A percentile compares a stretch with the other conserved stretches of the same genome.
These are phyloP conservation scores for Exophiala sp. DNA, from an alignment of 2,329 filamentous ascomycete species.

Conservation along the genomic window DNA sequence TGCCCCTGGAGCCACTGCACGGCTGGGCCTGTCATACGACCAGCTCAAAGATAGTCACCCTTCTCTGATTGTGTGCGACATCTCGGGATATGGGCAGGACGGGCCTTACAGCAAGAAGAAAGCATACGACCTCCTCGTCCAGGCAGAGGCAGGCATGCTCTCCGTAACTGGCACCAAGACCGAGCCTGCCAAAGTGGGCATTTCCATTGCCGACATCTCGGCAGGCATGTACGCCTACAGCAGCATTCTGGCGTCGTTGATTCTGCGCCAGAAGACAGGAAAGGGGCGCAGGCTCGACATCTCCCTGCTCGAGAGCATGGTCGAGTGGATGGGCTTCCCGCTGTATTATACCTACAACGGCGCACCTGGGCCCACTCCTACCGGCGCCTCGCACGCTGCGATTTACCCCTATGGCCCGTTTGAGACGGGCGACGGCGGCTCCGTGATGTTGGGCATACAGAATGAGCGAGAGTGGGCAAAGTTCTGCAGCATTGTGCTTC, in stretches of 20 bases:
- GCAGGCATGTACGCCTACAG: constrained; percentile 50
- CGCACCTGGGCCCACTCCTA: constrained; percentile 39
- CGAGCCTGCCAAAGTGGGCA: constrained; percentile 47
- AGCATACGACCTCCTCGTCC: constrained; percentile 51
- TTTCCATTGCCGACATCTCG: constrained; percentile 51
- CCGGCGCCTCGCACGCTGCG: constrained; percentile 49
- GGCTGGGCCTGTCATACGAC: constrained; percentile 46
- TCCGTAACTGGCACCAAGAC: constrained; percentile 45
- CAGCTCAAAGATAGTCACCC: constrained; percentile 38
- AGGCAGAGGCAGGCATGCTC: constrained; percentile 50
- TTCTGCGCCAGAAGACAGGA: constrained; percentile 47
- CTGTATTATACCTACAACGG: constrained; percentile 50
- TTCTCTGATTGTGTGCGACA: constrained; percentile 45
- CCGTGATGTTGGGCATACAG: constrained; percentile 54
- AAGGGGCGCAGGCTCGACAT: constrained; percentile 49
- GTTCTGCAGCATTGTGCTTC: constrained; percentile 46
- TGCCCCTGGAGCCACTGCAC: constrained; percentile 44
- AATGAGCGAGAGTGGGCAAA: constrained; percentile 53
- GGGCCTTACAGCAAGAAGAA: constrained; percentile 52
- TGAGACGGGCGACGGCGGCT: constrained; percentile 42
- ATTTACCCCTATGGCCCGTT: constrained; percentile 56
- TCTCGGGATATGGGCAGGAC: constrained; percentile 49
- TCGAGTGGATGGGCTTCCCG: constrained; percentile 55
- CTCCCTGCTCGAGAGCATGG: constrained; percentile 55
- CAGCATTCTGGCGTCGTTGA: constrained; percentile 47